These are phyloP conservation scores for Cyclostephanos invisitatus DNA, from an alignment of 108 stramenopile species.

Conservation along the genomic window DNA sequence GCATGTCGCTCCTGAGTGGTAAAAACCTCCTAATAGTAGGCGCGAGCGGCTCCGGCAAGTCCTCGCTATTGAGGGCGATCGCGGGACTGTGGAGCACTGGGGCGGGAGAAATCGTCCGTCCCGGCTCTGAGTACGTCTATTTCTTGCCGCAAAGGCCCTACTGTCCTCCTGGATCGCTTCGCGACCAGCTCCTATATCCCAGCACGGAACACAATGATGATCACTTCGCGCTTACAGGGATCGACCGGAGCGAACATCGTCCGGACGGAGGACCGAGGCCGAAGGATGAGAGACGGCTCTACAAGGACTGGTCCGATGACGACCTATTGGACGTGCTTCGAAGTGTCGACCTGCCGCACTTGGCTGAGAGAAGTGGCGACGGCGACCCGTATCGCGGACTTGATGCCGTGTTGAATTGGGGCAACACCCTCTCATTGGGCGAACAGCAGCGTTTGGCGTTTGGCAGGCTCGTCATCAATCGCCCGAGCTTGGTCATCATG, in stretches of 20 bases:
- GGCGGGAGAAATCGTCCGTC: slow-evolving; percentile 64
- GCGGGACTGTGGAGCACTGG: slow-evolving; percentile 86
- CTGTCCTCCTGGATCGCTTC: slow-evolving; percentile 76
- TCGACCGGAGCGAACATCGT: slow-evolving; percentile 25
- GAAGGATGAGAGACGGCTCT: slow-evolving; percentile 25
- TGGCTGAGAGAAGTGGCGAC: slow-evolving; percentile 51
- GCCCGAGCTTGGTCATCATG: slow-evolving; percentile 66
- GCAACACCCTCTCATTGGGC: slow-evolving; percentile 71
- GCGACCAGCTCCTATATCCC: slow-evolving; percentile 84
- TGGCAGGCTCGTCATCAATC: slow-evolving; percentile 63
- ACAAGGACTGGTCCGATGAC: slow-evolving; percentile 44
- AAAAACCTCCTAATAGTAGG: slow-evolving; percentile 74
- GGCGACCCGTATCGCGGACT: slow-evolving; percentile 49
- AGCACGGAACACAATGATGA: slow-evolving; percentile 31
- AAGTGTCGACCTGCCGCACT: slow-evolving; percentile 49
- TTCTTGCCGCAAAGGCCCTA: slow-evolving; percentile 89
- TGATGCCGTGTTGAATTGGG: slow-evolving; percentile 63
- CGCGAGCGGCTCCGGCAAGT: slow-evolving; percentile 63
- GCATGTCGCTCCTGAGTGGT: slow-evolving; percentile 45
- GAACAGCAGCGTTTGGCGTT: slow-evolving; percentile 82
- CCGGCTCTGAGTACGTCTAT: slow-evolving; percentile 60
- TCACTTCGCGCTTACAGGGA: slow-evolving; percentile 19
- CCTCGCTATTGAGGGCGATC: slow-evolving; percentile 68
- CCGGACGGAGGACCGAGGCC: slow-evolving; percentile 24
- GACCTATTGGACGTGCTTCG: slow-evolving; percentile 42